Conservation (phyloP, 1,139 yeast genomes). For the Yamadazyma taylorii region DNA sequence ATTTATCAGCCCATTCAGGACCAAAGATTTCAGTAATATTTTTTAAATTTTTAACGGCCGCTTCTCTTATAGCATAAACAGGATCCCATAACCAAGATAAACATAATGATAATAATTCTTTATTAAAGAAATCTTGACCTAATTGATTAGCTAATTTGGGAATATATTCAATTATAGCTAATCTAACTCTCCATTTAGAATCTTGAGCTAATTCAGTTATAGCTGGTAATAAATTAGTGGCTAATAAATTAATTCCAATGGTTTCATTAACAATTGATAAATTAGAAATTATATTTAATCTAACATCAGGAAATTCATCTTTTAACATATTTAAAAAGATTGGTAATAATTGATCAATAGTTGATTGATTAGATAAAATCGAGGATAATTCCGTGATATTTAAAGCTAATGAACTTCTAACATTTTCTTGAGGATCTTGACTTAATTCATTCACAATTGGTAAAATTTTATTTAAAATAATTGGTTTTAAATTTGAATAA, state of each 20-base stretch:
- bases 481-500: constrained; percentile 43
- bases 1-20: constrained; percentile 86
- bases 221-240: constrained; percentile 90
- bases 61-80: constrained; percentile 93
- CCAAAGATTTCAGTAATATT: constrained; percentile 87
- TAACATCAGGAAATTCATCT: constrained; percentile 96
- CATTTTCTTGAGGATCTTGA: constrained; percentile 89
- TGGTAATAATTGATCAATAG: constrained; percentile 82
- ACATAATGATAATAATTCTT: constrained; percentile 85
- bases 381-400: constrained; percentile 89
- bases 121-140: constrained; percentile 90
- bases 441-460: constrained; percentile 85
- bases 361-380: constrained; percentile 77
- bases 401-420: constrained; percentile 87
- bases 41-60: constrained; percentile 83
- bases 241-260: constrained; percentile 84
- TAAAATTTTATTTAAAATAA: constrained; percentile 67
- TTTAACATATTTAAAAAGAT: constrained; percentile 89
- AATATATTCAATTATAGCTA: constrained; percentile 95
- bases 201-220: constrained; percentile 95
- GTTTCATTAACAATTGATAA: constrained; percentile 90
- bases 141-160: constrained; percentile 95
- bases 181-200: constrained; percentile 95
- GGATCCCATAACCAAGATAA: constrained; percentile 99
- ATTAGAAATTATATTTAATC: constrained; percentile 90